A percentile compares a stretch with the other conserved stretches of the same genome.
phyloP scores from a whole-genome alignment of 2,329 filamentous ascomycete genomes.

The Lecanosticta acicola region DNA sequence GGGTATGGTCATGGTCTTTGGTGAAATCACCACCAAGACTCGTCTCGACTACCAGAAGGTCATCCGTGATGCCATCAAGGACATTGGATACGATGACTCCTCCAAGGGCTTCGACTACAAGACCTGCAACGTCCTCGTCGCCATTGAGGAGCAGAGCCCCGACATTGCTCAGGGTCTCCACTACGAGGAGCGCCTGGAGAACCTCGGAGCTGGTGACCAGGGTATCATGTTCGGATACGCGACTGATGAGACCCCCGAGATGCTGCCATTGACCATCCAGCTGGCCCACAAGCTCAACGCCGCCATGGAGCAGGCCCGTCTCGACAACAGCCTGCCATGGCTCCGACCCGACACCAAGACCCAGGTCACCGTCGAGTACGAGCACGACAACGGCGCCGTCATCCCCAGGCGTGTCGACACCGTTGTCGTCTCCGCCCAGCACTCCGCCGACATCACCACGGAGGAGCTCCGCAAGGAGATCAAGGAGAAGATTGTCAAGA shows the following conservation, averaged over 20 bases:
- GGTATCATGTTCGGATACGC: slow-evolving; percentile 99
- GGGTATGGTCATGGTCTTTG: slow-evolving; percentile 98
- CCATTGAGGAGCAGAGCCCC: slow-evolving; percentile 98
- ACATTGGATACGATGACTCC: slow-evolving; percentile 97
- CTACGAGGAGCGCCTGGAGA: slow-evolving; percentile 95
- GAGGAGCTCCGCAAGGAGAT: slow-evolving; percentile 92
- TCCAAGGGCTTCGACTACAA: slow-evolving; percentile 99
- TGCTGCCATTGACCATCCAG: slow-evolving; percentile 88
- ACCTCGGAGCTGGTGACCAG: slow-evolving; percentile 97
- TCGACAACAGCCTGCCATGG: slow-evolving; percentile 84
- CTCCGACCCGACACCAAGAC: slow-evolving; percentile 99
- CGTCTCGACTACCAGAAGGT: slow-evolving; percentile 96
- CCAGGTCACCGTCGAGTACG: slow-evolving; percentile 98
- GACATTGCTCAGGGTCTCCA: slow-evolving; percentile 99
- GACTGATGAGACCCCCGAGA: slow-evolving; percentile 96
- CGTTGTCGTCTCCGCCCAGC: slow-evolving; percentile 93
- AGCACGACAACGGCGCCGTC: slow-evolving; percentile 90
- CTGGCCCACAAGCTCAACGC: slow-evolving; percentile 96
- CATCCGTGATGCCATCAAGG: slow-evolving; percentile 90
- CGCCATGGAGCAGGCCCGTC: slow-evolving; percentile 85
- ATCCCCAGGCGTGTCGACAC: slow-evolving; percentile 91
- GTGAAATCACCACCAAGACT: slow-evolving; percentile 97
- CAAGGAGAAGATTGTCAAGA: slow-evolving; percentile 94
- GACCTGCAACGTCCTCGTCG: slow-evolving; percentile 96
- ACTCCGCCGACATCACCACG: slow-evolving; percentile 79